Conservation (phyloP, 371 early-diverging fungal species). For the Rhizopus arrhizus region DNA sequence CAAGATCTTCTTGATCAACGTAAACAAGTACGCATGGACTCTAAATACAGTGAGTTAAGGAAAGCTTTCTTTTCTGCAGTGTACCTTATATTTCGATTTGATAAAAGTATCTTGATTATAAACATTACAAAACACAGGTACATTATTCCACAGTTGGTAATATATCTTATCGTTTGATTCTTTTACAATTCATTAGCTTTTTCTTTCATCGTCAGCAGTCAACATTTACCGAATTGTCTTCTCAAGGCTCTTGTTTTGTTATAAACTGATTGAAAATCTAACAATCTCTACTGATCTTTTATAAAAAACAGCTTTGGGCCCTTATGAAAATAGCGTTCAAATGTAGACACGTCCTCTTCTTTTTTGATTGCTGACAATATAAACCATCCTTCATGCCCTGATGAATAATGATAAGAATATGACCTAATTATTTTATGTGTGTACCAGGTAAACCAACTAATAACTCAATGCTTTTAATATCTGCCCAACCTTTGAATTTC, state of each 20-base stretch:
- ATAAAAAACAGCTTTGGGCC: constrained; percentile 33
- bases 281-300: constrained; percentile 1
- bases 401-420: constrained; percentile 11
- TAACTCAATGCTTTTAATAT: constrained; percentile 46
- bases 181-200: too few relatives aligned
- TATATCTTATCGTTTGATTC: too few relatives aligned
- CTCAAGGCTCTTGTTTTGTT: constrained; percentile 35
- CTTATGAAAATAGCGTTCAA: constrained; percentile 42
- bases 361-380: constrained; percentile 28
- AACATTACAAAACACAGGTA: too few relatives aligned
- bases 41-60: too few relatives aligned
- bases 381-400: constrained; percentile 28
- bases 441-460: constrained; percentile 48
- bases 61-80: too few relatives aligned
- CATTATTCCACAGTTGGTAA: too few relatives aligned
- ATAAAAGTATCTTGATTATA: too few relatives aligned
- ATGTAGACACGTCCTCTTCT: constrained; percentile 23
- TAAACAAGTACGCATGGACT: too few relatives aligned
- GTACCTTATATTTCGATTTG: too few relatives aligned
- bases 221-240: constrained; percentile 22
- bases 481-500: constrained; percentile 53
- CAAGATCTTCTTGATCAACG: too few relatives aligned
- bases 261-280: constrained; percentile 22
- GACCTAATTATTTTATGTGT: too few relatives aligned
- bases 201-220: too few relatives aligned